These are phyloP conservation scores for Apiospora sp. DNA, from an alignment of 2,329 filamentous ascomycete genomes.

Conservation along the genomic window DNA sequence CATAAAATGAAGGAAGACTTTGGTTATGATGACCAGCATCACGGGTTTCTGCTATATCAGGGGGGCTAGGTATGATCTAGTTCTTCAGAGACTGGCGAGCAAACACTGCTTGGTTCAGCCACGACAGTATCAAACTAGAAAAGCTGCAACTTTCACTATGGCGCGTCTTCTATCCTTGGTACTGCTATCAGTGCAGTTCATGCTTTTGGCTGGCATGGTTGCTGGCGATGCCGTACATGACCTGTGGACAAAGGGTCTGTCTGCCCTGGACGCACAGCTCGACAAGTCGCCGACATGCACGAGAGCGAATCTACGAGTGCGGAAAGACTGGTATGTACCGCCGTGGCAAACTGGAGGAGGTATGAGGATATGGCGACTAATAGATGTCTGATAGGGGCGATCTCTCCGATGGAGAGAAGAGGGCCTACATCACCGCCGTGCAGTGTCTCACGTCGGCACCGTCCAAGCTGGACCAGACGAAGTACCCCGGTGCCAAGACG, in stretches of 20 bases:
- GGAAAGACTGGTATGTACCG: conserved; percentile 35
- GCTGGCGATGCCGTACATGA: conserved; percentile 36
- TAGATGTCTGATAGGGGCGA: conserved; percentile 22
- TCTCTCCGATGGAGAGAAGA: conserved; percentile 18
- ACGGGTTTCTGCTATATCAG: not conserved
- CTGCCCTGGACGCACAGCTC: conserved; percentile 35
- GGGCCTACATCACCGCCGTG: conserved; percentile 35
- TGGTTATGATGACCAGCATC: not conserved
- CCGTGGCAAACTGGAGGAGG: too few species aligned
- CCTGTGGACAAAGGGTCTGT: conserved; percentile 35
- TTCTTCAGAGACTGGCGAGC: not conserved
- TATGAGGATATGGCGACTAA: not conserved
- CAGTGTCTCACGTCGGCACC: conserved; percentile 36
- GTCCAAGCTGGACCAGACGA: conserved; percentile 37
- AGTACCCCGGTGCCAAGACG: conserved; percentile 37
- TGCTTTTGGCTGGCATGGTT: conserved; percentile 27
- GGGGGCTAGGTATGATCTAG: not conserved
- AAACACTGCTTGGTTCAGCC: not conserved
- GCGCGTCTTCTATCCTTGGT: conserved; percentile 19
- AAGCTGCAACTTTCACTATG: conserved; percentile 23
- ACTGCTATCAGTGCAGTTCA: conserved; percentile 26
- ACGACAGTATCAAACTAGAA: not conserved
- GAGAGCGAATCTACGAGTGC: conserved; percentile 35
- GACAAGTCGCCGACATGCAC: conserved; percentile 36
- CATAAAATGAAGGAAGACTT: not conserved